Evolutionary conservation across 805 yeast genomes (phyloP), one percentile per base, ranked within the genome.

Genomic region (Cyberlindnera amylophila): DNA sequence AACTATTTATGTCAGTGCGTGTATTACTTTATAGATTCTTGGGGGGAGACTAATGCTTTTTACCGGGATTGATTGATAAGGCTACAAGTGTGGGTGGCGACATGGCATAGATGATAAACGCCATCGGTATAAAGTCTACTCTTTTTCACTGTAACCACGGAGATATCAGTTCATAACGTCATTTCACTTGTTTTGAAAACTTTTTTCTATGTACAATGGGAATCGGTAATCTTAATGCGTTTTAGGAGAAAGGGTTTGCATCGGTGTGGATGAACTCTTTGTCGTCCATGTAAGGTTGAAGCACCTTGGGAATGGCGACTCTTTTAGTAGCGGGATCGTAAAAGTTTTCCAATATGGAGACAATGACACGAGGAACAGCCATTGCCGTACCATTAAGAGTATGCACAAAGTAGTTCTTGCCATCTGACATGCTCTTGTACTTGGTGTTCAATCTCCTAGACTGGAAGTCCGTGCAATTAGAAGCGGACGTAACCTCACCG

Each of bases 321-420:
- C 71, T 61, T 12, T 78, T 65, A 0, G 75, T 71, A 3, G 51
- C 62, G 3, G 80, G 74, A 48, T 88, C 82, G 56, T 85, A 93
- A 52, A 74, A 75, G 60, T 85, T 93, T 64, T 93, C 99, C 4
- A 91, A 66, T n/a, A 93, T 72, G 1, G 98, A 96, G 16, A 90
- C 73, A 15, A 93, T 80, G 1, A 90, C 82, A 45, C 99, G 70
- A 2, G 99, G 99, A 13, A 91, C 82, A 1, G 99, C 99, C 75
- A 90, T 74, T 2, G 96, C 96, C 0, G 99, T 93, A 14, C 97
- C 99, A 52, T 93, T 93, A 35, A 93, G 70, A 0, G 99, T 93
- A 49, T 86, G 89, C 0, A 79, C 88, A 56, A 72, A 85, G 34
- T 65, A 58, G 47, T 35, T 63, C 57, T 53, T 64, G 3, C 62